Evolutionary conservation across 176 grass and related monocot genomes (phyloP), one percentile per base, ranked within the genome.

Genomic region (Paspalum vaginatum): DNA sequence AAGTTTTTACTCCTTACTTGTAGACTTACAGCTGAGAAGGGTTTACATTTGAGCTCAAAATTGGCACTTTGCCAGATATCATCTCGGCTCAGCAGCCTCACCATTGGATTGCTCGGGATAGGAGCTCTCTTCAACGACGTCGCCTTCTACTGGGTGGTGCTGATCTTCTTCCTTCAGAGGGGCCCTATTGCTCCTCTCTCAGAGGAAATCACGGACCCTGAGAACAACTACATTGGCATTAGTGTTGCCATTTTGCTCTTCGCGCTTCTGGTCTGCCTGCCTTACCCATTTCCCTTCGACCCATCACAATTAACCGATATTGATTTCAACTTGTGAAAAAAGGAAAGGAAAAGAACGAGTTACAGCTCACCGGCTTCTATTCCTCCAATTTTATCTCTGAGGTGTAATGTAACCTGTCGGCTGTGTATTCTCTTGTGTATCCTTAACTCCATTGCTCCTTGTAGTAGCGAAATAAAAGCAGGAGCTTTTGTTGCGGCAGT

Each of bases 81-180:
- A 0, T 42, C 88, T 59, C 88, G 92, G 46, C 70, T 93, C 48
- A 85, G 80, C 17, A 84, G 84, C 14, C 53, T 89, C 16, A 54
- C 88, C n/a, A 84, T 99, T 11, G 96, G 87, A 11, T 18, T 95
- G 62, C 86, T 99, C 3, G 96, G 96, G 10, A 81, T 99, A 24
- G 68, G 92, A 14, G 86, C 96, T 0, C 87, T 99, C 53, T 93
- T 95, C 77, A 99, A 37, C 2, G 96, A 99, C 2, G 86, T 95
- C 0, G 84, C 92, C 0, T 99, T 95, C 76, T 99, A 99, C 79
- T 99, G 90, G 93, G 86, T 87, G 16, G 92, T 91, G 52, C 80
- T 99, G 58, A 87, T 99, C 86, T 95, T 99, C 79, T 93, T 99
- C 89, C 68, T 99, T 51, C 96, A 99, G 76, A 81, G 96, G 47